Percentiles rank a stretch among this genome's conserved stretches.
These are phyloP conservation scores for Acanthamoeba quina DNA, from an alignment of 208 protist species.

Conservation along the genomic window DNA sequence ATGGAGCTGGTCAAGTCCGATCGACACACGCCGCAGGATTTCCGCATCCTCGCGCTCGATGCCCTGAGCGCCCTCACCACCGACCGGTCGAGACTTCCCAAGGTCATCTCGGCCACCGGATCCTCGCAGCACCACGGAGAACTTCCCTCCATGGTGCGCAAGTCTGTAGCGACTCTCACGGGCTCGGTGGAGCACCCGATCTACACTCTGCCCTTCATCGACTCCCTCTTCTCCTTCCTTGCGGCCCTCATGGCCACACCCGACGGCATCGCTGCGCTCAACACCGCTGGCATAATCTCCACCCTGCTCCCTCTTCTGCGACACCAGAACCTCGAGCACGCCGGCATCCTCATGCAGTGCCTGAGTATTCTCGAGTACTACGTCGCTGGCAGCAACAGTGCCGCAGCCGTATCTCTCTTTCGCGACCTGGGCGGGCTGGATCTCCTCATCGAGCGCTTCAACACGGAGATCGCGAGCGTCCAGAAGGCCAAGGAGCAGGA, in stretches of 20 bases:
- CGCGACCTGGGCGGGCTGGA: constrained; percentile 65
- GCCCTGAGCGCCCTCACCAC: constrained; percentile 57
- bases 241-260: constrained; percentile 64
- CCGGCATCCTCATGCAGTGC: constrained; percentile 57
- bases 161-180: constrained; percentile 49
- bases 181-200: constrained; percentile 67
- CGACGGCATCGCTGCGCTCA: constrained; percentile 67
- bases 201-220: constrained; percentile 70
- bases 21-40: constrained; percentile 29
- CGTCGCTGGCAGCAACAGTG: constrained; percentile 50
- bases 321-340: constrained; percentile 34
- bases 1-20: constrained; percentile 64
- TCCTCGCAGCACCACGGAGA: constrained; percentile 71
- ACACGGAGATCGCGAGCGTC: constrained; percentile 20
- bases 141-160: constrained; percentile 63
- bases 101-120: constrained; percentile 68
- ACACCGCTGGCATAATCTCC: constrained; percentile 59
- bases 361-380: constrained; percentile 70
- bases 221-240: constrained; percentile 66
- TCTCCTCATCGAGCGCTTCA: constrained; percentile 67
- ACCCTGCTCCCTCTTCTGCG: constrained; percentile 68
- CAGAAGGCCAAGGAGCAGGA: constrained; percentile 63
- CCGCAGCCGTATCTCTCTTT: constrained; percentile 46
- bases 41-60: constrained; percentile 49
- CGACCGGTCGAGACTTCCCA: constrained; percentile 61